Evolutionary conservation across 78 protist genomes (phyloP).

Genomic region (Pigoraptor vietnamica): DNA sequence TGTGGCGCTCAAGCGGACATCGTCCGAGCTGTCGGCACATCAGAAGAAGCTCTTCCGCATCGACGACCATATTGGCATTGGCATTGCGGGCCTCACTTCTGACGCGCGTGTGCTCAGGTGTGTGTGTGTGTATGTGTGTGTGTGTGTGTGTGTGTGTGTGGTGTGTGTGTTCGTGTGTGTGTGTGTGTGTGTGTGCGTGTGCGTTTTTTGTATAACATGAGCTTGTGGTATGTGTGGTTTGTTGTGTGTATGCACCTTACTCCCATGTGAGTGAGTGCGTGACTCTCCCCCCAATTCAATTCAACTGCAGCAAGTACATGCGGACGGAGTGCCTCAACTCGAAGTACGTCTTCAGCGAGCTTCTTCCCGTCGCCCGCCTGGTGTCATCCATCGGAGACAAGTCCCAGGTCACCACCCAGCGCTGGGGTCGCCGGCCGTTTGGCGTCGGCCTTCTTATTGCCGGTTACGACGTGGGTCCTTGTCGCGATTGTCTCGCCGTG

Average conservation of each 20-base stretch:
- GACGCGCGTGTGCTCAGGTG: slow-evolving; percentile 63
- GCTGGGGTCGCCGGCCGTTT: slow-evolving; percentile 83
- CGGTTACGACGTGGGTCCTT: slow-evolving; percentile 79
- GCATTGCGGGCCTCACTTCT: slow-evolving; percentile 88
- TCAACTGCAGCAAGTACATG: slow-evolving; percentile 34
- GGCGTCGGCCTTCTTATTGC: slow-evolving; percentile 96
- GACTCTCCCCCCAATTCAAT: too few relatives aligned
- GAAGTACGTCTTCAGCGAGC: slow-evolving; percentile 67
- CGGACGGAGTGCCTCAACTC: slow-evolving; percentile 81
- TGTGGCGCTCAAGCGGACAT: slow-evolving; percentile 73
- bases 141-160: too few relatives aligned
- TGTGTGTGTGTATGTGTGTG: too few relatives aligned
- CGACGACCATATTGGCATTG: slow-evolving; percentile 91
- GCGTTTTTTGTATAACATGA: neutral
- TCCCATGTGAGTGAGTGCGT: too few relatives aligned
- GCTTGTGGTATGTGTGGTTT: neutral
- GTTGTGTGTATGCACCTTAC: neutral
- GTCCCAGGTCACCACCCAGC: slow-evolving; percentile 81
- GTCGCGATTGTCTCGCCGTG: too few relatives aligned
- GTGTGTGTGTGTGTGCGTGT: too few relatives aligned
- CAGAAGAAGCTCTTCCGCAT: slow-evolving; percentile 83
- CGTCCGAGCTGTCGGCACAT: slow-evolving; percentile 81
- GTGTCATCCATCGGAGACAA: slow-evolving; percentile 79
- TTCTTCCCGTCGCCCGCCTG: slow-evolving; percentile 75
- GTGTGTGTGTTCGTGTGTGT: too few relatives aligned